Conservation (phyloP, 345 rosid genomes). For the Toxicodendron radicans region DNA sequence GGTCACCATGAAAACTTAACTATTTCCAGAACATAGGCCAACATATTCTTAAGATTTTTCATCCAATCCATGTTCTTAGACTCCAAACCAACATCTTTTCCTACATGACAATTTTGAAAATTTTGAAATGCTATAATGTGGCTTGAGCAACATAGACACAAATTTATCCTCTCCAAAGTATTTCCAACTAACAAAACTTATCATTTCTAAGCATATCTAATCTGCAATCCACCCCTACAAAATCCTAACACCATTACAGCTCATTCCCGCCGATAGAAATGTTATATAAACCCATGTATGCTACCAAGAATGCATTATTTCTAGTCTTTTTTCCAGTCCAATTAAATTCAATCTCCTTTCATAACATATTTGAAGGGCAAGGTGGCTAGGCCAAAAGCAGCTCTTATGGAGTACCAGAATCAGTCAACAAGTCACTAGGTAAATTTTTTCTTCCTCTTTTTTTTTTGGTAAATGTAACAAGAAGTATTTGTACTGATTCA, state of each 20-base stretch:
- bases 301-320: too few relatives aligned
- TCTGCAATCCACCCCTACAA: not conserved
- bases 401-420: too few relatives aligned
- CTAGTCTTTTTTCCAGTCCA: not conserved
- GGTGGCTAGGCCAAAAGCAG: not conserved
- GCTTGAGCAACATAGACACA: not conserved
- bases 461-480: too few relatives aligned
- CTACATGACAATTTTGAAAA: not conserved
- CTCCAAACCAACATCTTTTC: not conserved
- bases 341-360: not conserved
- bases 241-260: not conserved
- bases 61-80: not conserved
- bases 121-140: too few relatives aligned
- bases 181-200: not conserved
- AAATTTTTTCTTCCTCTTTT: too few relatives aligned
- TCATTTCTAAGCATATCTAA: not conserved
- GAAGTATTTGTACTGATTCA: too few relatives aligned
- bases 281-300: not conserved
- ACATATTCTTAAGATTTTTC: not conserved
- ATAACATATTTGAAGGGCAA: not conserved
- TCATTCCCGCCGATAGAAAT: not conserved
- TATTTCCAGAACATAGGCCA: not conserved
- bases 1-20: not conserved
- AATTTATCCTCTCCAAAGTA: not conserved
- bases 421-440: too few relatives aligned